phyloP scores from a whole-genome alignment of 345 rosid genomes.

The Reutealis trisperma region DNA sequence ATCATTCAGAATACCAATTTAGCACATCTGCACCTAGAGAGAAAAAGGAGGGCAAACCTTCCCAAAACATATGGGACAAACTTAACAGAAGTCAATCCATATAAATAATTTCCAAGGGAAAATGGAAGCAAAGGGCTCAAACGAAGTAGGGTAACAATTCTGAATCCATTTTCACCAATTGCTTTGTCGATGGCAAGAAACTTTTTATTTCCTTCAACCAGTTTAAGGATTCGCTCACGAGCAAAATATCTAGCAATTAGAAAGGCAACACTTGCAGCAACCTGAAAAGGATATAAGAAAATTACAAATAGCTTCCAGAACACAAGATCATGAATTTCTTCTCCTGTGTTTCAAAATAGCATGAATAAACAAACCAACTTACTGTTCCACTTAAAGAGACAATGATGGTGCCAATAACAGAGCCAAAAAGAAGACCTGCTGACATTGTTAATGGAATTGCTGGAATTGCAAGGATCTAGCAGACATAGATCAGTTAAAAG shows the following conservation, averaged over 20 bases:
- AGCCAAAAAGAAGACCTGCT: constrained; percentile 98
- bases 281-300: constrained; percentile 44
- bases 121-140: constrained; percentile 98
- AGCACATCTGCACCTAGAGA: neutral
- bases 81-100: constrained; percentile 93
- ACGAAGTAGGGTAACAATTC: constrained; percentile 87
- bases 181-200: constrained; percentile 98
- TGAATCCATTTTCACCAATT: constrained; percentile 92
- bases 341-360: neutral
- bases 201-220: constrained; percentile 93
- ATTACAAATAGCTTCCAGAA: constrained; percentile 21
- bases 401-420: constrained; percentile 78
- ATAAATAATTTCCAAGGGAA: constrained; percentile 89
- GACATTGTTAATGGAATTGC: constrained; percentile 97
- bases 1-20: neutral
- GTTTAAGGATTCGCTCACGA: constrained; percentile 85
- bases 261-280: constrained; percentile 92
- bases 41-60: constrained; percentile 46
- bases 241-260: constrained; percentile 98
- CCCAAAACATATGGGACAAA: constrained; percentile 87
- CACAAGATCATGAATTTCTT: neutral
- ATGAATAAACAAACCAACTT: constrained; percentile 23
- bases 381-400: constrained; percentile 99
- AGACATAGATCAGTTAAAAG: constrained; percentile 11
- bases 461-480: constrained; percentile 88